Evolutionary conservation across 83 land plant species (phyloP), one percentile per base, ranked within the genome.

Genomic region (Diphasiastrum complanatum): DNA sequence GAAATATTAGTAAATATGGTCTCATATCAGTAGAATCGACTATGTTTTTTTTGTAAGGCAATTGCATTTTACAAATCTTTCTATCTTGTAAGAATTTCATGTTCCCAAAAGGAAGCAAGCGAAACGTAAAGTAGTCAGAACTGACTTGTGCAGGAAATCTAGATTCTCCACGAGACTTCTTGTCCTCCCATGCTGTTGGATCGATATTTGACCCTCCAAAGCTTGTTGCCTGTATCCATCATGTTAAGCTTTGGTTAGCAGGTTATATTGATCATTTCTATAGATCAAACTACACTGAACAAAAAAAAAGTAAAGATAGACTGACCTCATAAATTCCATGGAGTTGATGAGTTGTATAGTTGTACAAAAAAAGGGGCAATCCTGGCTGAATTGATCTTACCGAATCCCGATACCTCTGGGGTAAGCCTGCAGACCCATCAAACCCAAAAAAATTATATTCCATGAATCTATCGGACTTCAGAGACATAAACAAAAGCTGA

Each of bases 121-220:
- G n/a, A n/a, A n/a, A n/a, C 43, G 12, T 38, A 8, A 8, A 38
- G 8, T 38, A 38, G 8, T 38, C 14, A 8, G 12, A 38, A 38
- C 37, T 45, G 67, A 89, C 96, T 87, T 89, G 91, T 36, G 96
- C 91, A 69, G 96, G 96, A 64, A 89, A 89, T 54, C 96, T 77
- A 4, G 96, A 89, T 47, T 89, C 96, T 27, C 96, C 96, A 30
- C 77, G 81, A 48, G 81, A 83, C 37, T 89, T 89, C 66, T 85
- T 89, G 46, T 89, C 96, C 62, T 89, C 96, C 96, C 96, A 89
- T 18, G 96, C 96, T 18, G 85, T 85, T 16, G 90, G 89, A 68
- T 89, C 96, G 47, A 89, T 89, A 74, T 89, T 89, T 0, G 91
- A 75, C 47, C 96, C 96, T 31, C 96, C 96, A 70, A 89, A 89